These are phyloP conservation scores for Penicillium decumbens DNA, from an alignment of 2,329 filamentous ascomycete species.

Conservation along the genomic window DNA sequence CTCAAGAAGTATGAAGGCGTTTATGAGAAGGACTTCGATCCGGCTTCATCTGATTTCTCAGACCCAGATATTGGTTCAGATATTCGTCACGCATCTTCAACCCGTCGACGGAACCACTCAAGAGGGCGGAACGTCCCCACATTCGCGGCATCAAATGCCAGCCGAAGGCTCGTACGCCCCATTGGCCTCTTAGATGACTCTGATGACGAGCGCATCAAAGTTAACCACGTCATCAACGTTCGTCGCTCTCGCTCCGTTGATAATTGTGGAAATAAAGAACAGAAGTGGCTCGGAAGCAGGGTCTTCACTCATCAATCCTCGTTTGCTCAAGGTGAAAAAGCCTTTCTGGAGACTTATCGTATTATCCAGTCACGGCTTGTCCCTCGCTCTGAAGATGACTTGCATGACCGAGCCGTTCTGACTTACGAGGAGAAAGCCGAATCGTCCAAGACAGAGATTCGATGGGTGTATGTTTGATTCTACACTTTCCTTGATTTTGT, in stretches of 20 bases:
- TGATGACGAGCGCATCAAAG: not conserved
- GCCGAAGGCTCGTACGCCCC: too few relatives aligned
- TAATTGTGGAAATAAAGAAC: too few relatives aligned
- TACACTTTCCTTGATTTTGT: not conserved
- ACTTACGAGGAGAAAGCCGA: not conserved
- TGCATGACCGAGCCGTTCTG: not conserved
- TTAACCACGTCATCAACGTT: not conserved
- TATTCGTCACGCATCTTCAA: too few relatives aligned
- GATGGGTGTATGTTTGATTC: conserved; percentile 2
- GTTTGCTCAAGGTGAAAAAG: not conserved
- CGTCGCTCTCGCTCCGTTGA: not conserved
- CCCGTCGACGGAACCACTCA: too few relatives aligned
- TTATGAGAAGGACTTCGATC: too few relatives aligned
- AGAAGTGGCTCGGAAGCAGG: not conserved
- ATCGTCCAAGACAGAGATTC: not conserved
- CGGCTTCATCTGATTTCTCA: too few relatives aligned
- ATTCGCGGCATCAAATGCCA: too few relatives aligned
- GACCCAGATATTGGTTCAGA: too few relatives aligned
- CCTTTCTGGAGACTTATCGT: not conserved
- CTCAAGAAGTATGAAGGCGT: too few relatives aligned
- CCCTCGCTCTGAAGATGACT: not conserved
- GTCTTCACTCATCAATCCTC: not conserved
- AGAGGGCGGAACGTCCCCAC: too few relatives aligned
- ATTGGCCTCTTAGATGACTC: not conserved
- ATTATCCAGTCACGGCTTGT: conserved; percentile 1